These are phyloP conservation scores for Stevia rebaudiana DNA, from an alignment of 140 eudicot species.

Conservation along the genomic window DNA sequence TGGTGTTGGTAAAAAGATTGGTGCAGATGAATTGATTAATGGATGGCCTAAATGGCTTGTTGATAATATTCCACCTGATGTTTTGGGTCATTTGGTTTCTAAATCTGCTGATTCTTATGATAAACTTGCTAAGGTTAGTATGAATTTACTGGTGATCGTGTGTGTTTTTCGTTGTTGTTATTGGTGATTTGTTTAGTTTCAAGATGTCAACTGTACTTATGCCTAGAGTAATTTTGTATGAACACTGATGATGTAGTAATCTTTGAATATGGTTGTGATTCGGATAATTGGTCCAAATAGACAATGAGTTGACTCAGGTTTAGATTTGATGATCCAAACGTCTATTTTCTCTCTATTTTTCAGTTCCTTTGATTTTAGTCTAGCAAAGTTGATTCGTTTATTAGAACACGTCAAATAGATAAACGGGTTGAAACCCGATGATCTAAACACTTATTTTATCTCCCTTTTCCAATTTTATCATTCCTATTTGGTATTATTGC, in stretches of 20 bases:
- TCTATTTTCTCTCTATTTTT: background rate
- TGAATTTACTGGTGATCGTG: background rate
- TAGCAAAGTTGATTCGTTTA: background rate
- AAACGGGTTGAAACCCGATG: background rate
- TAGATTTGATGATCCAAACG: background rate
- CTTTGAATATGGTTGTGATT: background rate
- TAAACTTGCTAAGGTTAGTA: constrained; percentile 73
- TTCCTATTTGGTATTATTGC: constrained; percentile 1
- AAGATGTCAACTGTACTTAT: background rate
- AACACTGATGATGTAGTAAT: background rate
- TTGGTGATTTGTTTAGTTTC: background rate
- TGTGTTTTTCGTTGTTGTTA: background rate
- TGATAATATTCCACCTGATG: constrained; percentile 49
- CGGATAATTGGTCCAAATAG: background rate
- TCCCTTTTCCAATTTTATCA: background rate
- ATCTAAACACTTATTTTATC: background rate
- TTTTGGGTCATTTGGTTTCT: constrained; percentile 51
- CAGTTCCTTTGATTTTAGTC: background rate
- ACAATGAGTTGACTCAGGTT: background rate
- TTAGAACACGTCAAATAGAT: background rate
- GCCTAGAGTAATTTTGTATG: background rate
- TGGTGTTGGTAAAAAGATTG: constrained; percentile 33
- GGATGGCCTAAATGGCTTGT: constrained; percentile 94
- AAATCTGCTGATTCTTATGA: constrained; percentile 82
- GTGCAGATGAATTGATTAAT: constrained; percentile 44